Base-by-base conservation (phyloP, 1,284 basidiomycete genomes). In the Schizophyllum amplum region DNA sequence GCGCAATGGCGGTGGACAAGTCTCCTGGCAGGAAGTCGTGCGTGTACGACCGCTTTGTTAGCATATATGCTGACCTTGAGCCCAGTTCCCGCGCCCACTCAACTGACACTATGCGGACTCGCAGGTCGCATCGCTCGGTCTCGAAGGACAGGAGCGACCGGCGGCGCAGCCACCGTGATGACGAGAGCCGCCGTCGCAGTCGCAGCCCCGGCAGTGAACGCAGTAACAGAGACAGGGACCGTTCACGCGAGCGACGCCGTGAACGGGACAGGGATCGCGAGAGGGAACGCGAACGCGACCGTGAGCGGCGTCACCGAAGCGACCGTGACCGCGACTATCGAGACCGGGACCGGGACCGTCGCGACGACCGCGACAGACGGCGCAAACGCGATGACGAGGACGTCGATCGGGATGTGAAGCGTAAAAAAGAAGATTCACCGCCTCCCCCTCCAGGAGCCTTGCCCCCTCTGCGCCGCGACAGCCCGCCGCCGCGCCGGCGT, bases 1-100 rank as follows among this genome's bases (percentile, higher is more conserved):
- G 13, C 23, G 79, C 76, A 71, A 84, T 88, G 80, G 83, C 84
- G 53, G 72, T 83, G 25, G 86, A 87, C 63, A 72, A 69, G 61
- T 84, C 85, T 53, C 82, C 82, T 22, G 80, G 79, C 66, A 80
- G 75, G 60, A 86, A 80, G 66, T 86, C 84, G 86, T 88, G 66
- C 63, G 84, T 71, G 20, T 15, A 21, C 33, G 27, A 54, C 61
- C 55, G 62, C 58, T 22, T 52, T 25, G 23, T 27, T 24, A 47
- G 25, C 51, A 58, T n/a, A 55, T 50, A 60, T 58, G 57, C 54
- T 25, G 20, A 51, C 51, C 46, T 55, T 49, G 52, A 56, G 13
- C 57, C 50, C 61, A 87, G 84, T 55, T 83, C 84, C 62, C 82
- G 84, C 62, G 84, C 84, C 66, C 80, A 81, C 67, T 90, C 87